Evolutionary conservation across 345 rosid species (phyloP).

Genomic region (Eutrema yunnanense): DNA sequence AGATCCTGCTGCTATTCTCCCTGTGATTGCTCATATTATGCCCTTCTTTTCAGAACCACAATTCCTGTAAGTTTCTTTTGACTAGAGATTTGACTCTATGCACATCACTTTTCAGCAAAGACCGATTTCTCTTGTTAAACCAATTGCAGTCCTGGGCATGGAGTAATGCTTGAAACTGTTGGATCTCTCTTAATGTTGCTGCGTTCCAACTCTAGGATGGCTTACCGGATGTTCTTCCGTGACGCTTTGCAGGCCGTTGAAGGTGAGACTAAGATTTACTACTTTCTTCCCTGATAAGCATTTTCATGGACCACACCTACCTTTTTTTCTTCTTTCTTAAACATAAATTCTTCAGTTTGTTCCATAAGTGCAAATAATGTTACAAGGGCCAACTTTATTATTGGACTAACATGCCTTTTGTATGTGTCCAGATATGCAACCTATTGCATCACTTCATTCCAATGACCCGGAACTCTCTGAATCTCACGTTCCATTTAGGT

Average conservation of each 20-base stretch:
- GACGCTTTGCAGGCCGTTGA: slow-evolving; percentile 65
- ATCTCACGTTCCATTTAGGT: slow-evolving; percentile 43
- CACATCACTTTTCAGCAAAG: too few relatives aligned
- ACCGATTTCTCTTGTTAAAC: neutral
- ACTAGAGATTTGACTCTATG: neutral
- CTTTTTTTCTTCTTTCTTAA: neutral
- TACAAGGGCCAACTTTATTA: neutral
- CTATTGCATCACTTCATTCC: slow-evolving; percentile 39
- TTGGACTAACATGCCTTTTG: slow-evolving; percentile 15
- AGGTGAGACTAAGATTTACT: slow-evolving; percentile 42
- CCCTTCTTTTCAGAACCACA: slow-evolving; percentile 83
- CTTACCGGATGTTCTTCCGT: slow-evolving; percentile 63
- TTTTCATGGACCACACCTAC: neutral
- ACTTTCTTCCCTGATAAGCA: neutral
- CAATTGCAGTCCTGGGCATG: slow-evolving; percentile 54
- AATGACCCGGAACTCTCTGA: slow-evolving; percentile 28
- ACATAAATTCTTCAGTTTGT: neutral
- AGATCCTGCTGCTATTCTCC: slow-evolving; percentile 58
- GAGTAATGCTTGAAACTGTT: slow-evolving; percentile 74
- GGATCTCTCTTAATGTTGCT: slow-evolving; percentile 79
- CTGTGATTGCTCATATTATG: slow-evolving; percentile 67
- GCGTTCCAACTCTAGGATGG: slow-evolving; percentile 71
- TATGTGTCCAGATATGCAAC: slow-evolving; percentile 53
- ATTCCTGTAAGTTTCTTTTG: slow-evolving; percentile 46
- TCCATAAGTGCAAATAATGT: neutral